A percentile compares a stretch with the other conserved stretches of the same genome.
Conservation (phyloP, 2,329 filamentous ascomycete genomes). For the Colletotrichum siamense region DNA sequence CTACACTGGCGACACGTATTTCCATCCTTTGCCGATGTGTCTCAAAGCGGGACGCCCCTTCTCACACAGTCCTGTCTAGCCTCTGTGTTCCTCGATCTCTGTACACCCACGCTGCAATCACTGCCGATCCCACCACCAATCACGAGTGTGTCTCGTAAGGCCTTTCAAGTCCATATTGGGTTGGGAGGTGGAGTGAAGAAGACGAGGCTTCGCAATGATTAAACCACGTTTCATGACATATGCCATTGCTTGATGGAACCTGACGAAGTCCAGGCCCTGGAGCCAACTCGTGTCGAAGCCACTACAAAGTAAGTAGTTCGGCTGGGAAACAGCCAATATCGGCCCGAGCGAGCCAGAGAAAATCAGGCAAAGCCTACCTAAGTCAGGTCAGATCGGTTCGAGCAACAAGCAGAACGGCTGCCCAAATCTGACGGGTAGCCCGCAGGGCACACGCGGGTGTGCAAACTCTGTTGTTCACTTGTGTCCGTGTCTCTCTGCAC, state of each 20-base stretch:
- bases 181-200: neutral
- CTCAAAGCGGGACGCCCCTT: slow-evolving; percentile 15
- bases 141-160: too few species aligned
- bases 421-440: slow-evolving; percentile 2
- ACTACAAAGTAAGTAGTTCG: neutral
- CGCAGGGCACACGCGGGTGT: neutral
- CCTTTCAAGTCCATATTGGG: neutral
- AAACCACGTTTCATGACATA: neutral
- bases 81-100: neutral
- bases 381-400: neutral
- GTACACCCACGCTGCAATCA: neutral
- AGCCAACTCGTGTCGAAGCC: neutral
- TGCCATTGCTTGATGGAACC: neutral
- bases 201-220: neutral
- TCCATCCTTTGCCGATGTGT: neutral
- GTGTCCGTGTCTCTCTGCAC: neutral
- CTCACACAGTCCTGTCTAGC: neutral
- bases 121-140: neutral
- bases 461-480: neutral
- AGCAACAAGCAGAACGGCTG: slow-evolving; percentile 9
- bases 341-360: slow-evolving; percentile 2
- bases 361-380: neutral
- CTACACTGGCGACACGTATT: neutral
- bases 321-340: neutral
- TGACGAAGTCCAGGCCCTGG: neutral